Evolutionary conservation across 345 rosid species (phyloP), one percentile per base, ranked within the genome.

Genomic region (Linum tenue): DNA sequence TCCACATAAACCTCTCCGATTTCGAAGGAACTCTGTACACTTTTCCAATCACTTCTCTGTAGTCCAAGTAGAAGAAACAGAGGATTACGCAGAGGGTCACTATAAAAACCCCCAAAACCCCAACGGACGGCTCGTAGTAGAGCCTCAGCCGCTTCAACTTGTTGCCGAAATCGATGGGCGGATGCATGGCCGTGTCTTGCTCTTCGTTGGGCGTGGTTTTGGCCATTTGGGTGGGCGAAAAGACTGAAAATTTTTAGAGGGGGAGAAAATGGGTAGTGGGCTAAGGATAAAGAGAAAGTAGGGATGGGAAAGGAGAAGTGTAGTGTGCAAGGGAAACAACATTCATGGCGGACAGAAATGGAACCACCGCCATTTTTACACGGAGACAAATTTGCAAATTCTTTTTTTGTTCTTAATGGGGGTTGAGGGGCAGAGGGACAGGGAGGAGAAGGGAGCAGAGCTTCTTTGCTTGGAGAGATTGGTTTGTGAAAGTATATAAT

Each of bases 1-100:
- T 75, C 92, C 90, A 83, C 77, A 64, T 66, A 61, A 84, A 84
- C 73, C 90, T 78, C 62, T 80, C 83, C 9, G 91, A 75, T 63
- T 80, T 75, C n/a, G 77, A 81, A 22, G 83, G 73, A 80, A 77
- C 72, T 68, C 64, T 76, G 61, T 73, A 82, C 65, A 80, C 85
- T 72, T 64, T 72, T 63, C 74, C 74, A 7, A 64, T n/a, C 7
- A 77, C 83, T 5, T 70, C 70, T 77, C 74, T 72, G 81, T 78
- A 86, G 71, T 89, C 95, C 72, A 83, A 77, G 83, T 84, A 36
- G 64, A 57, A n/a, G 37, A 57, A 57, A 36, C 60, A 57, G 37
- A 22, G 11, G 7, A 57, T 5, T 9, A 57, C 60, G 37, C 60
- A 57, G 37, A 57, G 37, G 2, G 31, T 11, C 10, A 57, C 60